phyloP scores from a whole-genome alignment of 1,139 yeast genomes.

The Barnettozyma hawaiiensis region DNA sequence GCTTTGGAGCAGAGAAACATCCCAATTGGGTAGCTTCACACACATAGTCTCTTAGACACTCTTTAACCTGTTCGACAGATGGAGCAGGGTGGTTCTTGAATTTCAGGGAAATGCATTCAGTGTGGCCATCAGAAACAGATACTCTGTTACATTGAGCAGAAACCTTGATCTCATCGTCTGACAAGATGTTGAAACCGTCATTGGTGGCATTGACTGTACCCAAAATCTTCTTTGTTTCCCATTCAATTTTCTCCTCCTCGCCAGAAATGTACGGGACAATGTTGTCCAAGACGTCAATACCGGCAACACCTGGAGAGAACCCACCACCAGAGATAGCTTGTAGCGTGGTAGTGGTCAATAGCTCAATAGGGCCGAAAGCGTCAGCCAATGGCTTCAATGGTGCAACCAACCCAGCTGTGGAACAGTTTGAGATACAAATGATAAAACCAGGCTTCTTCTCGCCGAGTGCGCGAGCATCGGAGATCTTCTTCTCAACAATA shows the following conservation, averaged over 20 bases:
- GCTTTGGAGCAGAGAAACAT: conserved; percentile 90
- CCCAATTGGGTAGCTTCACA: conserved; percentile 77
- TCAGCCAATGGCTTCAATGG: conserved; percentile 92
- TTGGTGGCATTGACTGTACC: conserved; percentile 48
- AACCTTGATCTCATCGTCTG: conserved; percentile 71
- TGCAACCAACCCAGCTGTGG: conserved; percentile 96
- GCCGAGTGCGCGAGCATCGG: conserved; percentile 48
- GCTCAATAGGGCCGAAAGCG: conserved; percentile 81
- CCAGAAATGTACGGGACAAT: conserved; percentile 92
- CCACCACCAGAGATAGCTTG: conserved; percentile 99
- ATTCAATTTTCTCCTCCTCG: conserved; percentile 97
- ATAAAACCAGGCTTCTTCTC: conserved; percentile 68
- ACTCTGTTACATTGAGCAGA: conserved; percentile 97
- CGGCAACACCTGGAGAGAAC: conserved; percentile 95
- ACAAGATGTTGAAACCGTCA: conserved; percentile 57
- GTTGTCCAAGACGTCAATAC: conserved; percentile 91
- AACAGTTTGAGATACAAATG: conserved; percentile 94
- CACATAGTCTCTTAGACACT: conserved; percentile 63
- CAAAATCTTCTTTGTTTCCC: conserved; percentile 95
- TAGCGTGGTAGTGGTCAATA: conserved; percentile 83
- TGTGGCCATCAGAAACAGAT: conserved; percentile 96
- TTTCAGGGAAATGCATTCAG: conserved; percentile 86
- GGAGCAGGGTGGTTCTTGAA: conserved; percentile 84
- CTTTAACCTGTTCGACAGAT: conserved; percentile 70
- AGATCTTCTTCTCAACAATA: conserved; percentile 58